These are phyloP conservation scores for Rhodomyrtus psidioides DNA, from an alignment of 441 rosid genomes.

Conservation along the genomic window DNA sequence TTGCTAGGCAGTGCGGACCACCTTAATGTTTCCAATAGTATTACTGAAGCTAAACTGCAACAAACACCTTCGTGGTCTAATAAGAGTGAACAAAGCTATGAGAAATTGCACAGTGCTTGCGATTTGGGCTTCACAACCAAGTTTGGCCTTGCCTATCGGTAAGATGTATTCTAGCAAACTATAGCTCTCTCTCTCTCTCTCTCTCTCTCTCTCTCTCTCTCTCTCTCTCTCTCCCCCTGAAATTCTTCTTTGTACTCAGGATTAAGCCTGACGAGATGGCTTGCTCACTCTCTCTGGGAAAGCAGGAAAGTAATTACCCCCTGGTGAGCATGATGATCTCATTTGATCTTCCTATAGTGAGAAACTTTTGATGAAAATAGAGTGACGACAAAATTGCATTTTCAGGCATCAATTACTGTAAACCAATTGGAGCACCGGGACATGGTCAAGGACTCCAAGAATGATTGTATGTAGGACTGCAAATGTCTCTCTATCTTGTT, in stretches of 20 bases:
- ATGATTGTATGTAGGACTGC: conserved; percentile 27
- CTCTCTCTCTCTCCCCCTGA: too few species aligned
- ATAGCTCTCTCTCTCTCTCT: neutral
- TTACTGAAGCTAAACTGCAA: conserved; percentile 13
- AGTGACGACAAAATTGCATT: neutral
- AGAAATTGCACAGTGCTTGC: conserved; percentile 6
- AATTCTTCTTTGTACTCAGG: conserved; percentile 17
- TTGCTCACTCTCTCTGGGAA: conserved; percentile 16
- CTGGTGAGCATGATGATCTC: conserved; percentile 24
- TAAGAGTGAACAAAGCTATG: conserved; percentile 20
- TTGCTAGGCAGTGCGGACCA: neutral
- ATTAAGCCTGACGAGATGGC: conserved; percentile 17
- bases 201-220: neutral
- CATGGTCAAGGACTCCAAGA: conserved; percentile 13
- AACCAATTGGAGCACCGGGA: conserved; percentile 22
- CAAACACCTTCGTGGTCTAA: conserved; percentile 5
- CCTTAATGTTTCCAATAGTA: neutral
- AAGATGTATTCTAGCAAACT: neutral
- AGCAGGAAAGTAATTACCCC: conserved; percentile 17
- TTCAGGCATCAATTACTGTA: conserved; percentile 21
- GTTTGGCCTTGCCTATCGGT: conserved; percentile 20
- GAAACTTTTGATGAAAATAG: neutral
- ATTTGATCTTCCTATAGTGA: neutral
- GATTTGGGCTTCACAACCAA: conserved; percentile 11
- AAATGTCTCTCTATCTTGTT: neutral